Conservation (phyloP, 2,329 filamentous ascomycete genomes). For the Hypoxylon sp. region DNA sequence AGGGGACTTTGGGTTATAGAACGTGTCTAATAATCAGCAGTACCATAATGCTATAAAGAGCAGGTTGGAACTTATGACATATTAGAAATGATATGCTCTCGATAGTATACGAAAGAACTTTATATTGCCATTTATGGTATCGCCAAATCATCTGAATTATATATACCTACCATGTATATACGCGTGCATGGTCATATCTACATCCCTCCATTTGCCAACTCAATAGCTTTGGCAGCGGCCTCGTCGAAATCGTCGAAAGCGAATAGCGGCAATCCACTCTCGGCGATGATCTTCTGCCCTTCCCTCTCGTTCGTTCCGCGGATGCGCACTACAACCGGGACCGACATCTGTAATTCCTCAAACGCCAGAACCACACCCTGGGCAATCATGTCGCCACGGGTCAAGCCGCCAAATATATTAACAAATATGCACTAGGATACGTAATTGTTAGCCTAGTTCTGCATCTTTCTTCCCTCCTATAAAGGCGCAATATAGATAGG, state of each 20-base stretch:
- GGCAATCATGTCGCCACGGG: conserved; percentile 85
- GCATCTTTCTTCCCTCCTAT: background rate
- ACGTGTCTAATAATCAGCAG: conserved; percentile 42
- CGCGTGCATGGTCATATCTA: conserved; percentile 49
- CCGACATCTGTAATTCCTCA: conserved; percentile 73
- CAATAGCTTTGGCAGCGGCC: conserved; percentile 76
- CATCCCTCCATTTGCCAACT: conserved; percentile 62
- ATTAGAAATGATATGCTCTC: background rate
- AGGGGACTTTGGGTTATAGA: conserved; percentile 49
- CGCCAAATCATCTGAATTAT: background rate
- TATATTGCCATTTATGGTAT: background rate
- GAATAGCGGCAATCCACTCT: conserved; percentile 76
- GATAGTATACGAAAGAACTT: background rate
- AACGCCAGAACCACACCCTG: conserved; percentile 81
- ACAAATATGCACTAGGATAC: conserved; percentile 62
- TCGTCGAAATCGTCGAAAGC: conserved; percentile 83
- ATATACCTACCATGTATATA: background rate
- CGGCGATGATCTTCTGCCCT: conserved; percentile 77
- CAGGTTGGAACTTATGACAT: background rate
- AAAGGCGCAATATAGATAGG: background rate
- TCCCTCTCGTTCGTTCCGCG: conserved; percentile 81
- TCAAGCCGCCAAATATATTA: conserved; percentile 72
- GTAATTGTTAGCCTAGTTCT: background rate
- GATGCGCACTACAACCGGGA: conserved; percentile 83
- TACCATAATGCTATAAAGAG: background rate